Conservation (phyloP, 495 filamentous ascomycete species). For the Aspergillus steynii region DNA sequence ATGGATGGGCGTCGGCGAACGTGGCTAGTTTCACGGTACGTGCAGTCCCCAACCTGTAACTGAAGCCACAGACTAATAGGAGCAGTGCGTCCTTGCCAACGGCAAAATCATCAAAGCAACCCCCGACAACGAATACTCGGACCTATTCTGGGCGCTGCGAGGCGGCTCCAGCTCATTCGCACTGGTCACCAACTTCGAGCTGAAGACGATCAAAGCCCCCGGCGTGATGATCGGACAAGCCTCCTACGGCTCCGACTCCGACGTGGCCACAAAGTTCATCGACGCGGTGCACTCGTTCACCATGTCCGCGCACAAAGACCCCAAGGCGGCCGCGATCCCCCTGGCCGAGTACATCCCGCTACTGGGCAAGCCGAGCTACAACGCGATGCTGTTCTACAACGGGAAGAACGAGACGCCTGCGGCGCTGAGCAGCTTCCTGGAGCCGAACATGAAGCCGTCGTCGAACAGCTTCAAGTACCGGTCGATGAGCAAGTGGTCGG, state of each 20-base stretch:
- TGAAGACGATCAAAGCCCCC: slow-evolving; percentile 28
- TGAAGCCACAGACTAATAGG: slow-evolving; percentile 7
- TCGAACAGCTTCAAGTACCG: slow-evolving; percentile 4
- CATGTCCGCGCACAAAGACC: slow-evolving; percentile 26
- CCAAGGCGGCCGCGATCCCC: slow-evolving; percentile 38
- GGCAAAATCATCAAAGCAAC: slow-evolving; percentile 24
- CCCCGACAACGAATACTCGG: slow-evolving; percentile 33
- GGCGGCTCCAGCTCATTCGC: slow-evolving; percentile 57
- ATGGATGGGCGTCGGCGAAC: slow-evolving; percentile 43
- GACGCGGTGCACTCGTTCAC: slow-evolving; percentile 35
- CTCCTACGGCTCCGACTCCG: slow-evolving; percentile 1
- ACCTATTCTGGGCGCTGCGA: slow-evolving; percentile 53
- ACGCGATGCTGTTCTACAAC: slow-evolving; percentile 28
- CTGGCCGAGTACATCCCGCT: slow-evolving; percentile 29
- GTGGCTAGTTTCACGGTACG: slow-evolving; percentile 35
- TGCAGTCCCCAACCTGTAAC: not conserved
- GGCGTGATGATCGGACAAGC: slow-evolving; percentile 34
- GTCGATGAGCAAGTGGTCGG: slow-evolving; percentile 8
- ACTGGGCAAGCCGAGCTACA: slow-evolving; percentile 6
- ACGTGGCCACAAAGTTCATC: slow-evolving; percentile 10
- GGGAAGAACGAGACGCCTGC: slow-evolving; percentile 5
- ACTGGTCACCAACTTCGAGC: slow-evolving; percentile 30
- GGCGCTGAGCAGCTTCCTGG: slow-evolving; percentile 4
- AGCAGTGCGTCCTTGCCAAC: slow-evolving; percentile 29
- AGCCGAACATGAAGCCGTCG: not conserved